phyloP scores from a whole-genome alignment of 257 asterid genomes.

The Nicotiana undulata region DNA sequence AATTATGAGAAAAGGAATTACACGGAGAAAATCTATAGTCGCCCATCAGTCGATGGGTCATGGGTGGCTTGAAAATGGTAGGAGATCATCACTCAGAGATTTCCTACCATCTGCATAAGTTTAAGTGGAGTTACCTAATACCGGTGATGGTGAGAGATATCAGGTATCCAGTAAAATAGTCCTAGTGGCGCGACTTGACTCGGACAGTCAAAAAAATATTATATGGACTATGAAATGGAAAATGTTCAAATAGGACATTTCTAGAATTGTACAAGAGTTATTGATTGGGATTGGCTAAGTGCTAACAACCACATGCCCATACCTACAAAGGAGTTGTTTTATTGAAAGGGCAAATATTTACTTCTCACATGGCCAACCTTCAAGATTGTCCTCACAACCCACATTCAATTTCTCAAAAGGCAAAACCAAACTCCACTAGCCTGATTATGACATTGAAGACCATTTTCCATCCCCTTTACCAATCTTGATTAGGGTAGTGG shows the following conservation, averaged over 20 bases:
- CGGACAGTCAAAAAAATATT: too few species aligned
- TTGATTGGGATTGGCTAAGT: neutral
- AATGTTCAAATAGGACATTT: neutral
- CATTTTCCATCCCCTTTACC: neutral
- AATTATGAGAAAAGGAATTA: neutral
- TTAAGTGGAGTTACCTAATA: too few species aligned
- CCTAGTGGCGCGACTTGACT: too few species aligned
- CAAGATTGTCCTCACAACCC: neutral
- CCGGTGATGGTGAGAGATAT: too few species aligned
- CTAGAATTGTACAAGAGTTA: neutral
- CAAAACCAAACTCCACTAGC: neutral
- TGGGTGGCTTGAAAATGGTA: too few species aligned
- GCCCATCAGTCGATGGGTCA: too few species aligned
- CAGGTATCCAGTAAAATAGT: too few species aligned
- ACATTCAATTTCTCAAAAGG: neutral
- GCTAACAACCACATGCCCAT: slow-evolving; percentile 5
- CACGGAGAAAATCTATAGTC: neutral
- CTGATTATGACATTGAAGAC: neutral
- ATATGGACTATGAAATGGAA: neutral
- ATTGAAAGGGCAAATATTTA: neutral
- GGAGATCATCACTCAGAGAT: neutral
- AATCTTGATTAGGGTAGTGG: too few species aligned
- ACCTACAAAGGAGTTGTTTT: neutral
- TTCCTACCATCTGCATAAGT: too few species aligned
- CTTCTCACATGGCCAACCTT: slow-evolving; percentile 5